Evolutionary conservation across 495 filamentous ascomycete species (phyloP), one percentile per base, ranked within the genome.

Genomic region (Talaromyces nanjingensis): DNA sequence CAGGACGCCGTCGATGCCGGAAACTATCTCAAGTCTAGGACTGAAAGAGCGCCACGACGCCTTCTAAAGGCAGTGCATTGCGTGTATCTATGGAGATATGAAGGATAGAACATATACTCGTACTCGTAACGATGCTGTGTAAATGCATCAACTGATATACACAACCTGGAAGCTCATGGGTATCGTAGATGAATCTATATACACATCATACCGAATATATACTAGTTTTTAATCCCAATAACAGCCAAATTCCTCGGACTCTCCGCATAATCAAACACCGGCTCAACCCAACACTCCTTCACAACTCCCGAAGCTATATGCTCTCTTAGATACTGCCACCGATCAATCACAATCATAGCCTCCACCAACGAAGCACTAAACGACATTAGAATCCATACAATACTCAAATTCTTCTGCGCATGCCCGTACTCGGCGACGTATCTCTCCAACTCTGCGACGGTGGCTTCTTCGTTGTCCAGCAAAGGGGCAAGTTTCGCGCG

Each of bases 361-460:
- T 98, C 94, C 31, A 93, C 86, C 14, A 97, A 87, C 9, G 84
- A 84, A 7, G 96, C 91, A 69, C 91, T 94, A 70, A 96, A 97
- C 2, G 94, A 91, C 93, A 98, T 98, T 69, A 98, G 74, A 67
- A 82, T 90, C 94, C 94, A 98, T 39, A 92, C 79, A 4, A 93
- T 80, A 72, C 88, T 91, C 16, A 98, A 80, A 67, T 96, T 86
- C 67, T 93, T 89, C 79, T 88, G 92, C 65, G 87, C 79, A n/a
- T 78, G 76, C 34, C 67, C 68, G 72, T 87, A 96, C 49, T 74
- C 67, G 7, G 73, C 70, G 69, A 89, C 88, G 70, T 97, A 97
- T 52, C 62, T 72, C 18, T 79, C 75, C 62, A 96, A 86, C 62
- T 93, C 87, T 47, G 87, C 87, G 65, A 93, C 90, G 0, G 85